Percentiles rank a stretch among this genome's conserved stretches.
These are phyloP conservation scores for Pseudopediastrum boryanum DNA, from an alignment of 139 green algal genomes.

Conservation along the genomic window DNA sequence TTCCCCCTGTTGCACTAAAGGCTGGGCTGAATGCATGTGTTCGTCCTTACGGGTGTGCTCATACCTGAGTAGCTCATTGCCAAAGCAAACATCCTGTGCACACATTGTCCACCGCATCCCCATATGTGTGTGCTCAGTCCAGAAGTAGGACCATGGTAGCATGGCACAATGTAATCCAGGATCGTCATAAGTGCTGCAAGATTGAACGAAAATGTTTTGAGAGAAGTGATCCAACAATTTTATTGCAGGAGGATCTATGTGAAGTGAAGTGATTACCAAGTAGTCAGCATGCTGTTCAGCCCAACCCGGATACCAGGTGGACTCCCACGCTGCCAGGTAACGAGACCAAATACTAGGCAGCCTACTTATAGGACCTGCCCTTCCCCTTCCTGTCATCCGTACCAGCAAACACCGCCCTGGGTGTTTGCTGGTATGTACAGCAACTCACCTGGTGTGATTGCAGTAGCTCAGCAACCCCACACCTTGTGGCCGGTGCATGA, in stretches of 20 bases:
- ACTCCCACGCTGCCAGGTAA: background rate
- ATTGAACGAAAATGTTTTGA: background rate
- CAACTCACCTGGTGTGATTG: constrained; percentile 77
- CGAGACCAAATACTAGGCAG: background rate
- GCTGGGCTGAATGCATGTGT: too few species aligned
- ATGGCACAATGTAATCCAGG: constrained; percentile 75
- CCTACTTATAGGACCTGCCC: background rate
- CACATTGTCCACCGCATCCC: constrained; percentile 84
- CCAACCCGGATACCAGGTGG: background rate
- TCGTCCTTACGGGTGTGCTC: too few species aligned
- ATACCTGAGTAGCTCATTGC: constrained; percentile 71
- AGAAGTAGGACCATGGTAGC: constrained; percentile 77
- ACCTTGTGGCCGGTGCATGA: constrained; percentile 35
- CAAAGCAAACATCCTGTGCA: constrained; percentile 86
- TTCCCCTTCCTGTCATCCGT: background rate
- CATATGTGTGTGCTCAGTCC: constrained; percentile 64
- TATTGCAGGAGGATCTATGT: background rate
- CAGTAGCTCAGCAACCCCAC: constrained; percentile 72
- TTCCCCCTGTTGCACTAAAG: background rate
- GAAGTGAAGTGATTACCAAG: background rate
- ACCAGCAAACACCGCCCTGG: background rate
- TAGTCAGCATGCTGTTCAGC: background rate
- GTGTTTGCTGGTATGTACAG: background rate
- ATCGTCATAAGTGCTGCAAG: constrained; percentile 87
- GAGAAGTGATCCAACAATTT: background rate